Evolutionary conservation across 371 early-diverging fungal genomes (phyloP), one percentile per base, ranked within the genome.

Genomic region (Syncephalastrum sp.): DNA sequence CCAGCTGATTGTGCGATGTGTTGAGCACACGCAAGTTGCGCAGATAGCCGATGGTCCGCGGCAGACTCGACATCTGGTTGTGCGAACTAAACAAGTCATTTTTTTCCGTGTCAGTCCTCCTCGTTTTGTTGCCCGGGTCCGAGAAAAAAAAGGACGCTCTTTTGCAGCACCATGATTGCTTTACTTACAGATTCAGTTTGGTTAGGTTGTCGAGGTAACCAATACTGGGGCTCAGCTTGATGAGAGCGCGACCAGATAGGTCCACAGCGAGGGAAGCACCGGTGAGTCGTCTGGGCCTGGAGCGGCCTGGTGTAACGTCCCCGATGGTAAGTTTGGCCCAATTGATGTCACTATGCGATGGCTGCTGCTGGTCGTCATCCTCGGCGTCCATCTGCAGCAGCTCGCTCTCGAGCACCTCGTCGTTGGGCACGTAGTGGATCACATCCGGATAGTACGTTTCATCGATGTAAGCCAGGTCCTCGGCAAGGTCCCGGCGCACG

Each of bases 171-270:
- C 10, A 46, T 46, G 15, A 7, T 42, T 38, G 46, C 38, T 50
- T 14, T 38, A 54, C 68, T 61, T 74, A 71, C 74, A 77, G 47
- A 47, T 74, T 60, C 17, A 77, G 47, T 49, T 77, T 71, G 14
- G 77, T 77, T 6, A 74, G 62, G 33, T 71, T 67, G n/a, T 53
- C 50, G 4, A 77, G 53, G 50, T 63, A 69, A 2, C 68, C 69
- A 56, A 77, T 69, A 46, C 71, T 77, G 0, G 72, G 69, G 29
- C 74, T 77, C 25, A 77, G 54, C 50, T 72, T 71, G 14, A 75
- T 60, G 25, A 75, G 42, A 13, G 68, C 63, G 54, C 60, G 58
- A 5, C 64, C 64, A 10, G 72, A 69, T n/a, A 75, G 46, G 65
- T 75, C 70, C 12, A 75, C 54, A 6, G 64, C 52, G 7, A 68